A percentile compares a stretch with the other conserved stretches of the same genome.
Evolutionary conservation across 768 basidiomycete genomes (phyloP).

Genomic region (Paxillus involutus): DNA sequence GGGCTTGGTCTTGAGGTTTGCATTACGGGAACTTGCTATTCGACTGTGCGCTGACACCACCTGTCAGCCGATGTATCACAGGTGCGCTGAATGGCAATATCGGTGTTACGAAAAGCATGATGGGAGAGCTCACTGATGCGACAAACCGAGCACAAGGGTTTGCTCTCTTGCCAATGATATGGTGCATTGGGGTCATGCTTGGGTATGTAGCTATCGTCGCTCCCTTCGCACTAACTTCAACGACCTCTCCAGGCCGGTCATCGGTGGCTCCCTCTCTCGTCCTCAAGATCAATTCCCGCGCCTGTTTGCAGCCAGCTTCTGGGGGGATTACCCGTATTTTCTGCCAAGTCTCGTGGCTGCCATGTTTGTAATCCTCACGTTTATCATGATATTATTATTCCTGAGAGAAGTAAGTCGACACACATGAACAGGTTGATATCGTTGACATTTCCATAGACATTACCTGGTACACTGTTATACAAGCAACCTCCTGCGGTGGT

Average conservation of each 20-base stretch:
- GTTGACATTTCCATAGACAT: no score
- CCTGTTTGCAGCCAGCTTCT: conserved; percentile 6
- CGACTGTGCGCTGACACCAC: background rate
- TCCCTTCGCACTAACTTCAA: background rate
- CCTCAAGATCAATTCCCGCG: conserved; percentile 53
- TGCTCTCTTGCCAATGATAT: conserved; percentile 16
- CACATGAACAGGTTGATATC: no score
- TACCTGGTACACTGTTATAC: no score
- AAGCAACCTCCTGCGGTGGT: no score
- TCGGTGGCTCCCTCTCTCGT: conserved; percentile 54
- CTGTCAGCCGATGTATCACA: conserved; percentile 48
- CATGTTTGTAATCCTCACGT: no score
- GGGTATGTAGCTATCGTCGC: no score
- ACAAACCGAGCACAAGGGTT: conserved; percentile 19
- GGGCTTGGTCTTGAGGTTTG: conserved; percentile 49
- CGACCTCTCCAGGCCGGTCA: conserved; percentile 30
- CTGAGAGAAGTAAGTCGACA: no score
- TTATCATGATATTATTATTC: no score
- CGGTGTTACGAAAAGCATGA: conserved; percentile 65
- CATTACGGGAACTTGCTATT: no score
- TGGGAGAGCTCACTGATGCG: conserved; percentile 58
- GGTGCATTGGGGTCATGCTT: conserved; percentile 10
- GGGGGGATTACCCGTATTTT: no score
- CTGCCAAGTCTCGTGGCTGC: no score
- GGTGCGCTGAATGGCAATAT: conserved; percentile 65